Conservation (phyloP, 495 filamentous ascomycete genomes). For the Physcia stellaris region DNA sequence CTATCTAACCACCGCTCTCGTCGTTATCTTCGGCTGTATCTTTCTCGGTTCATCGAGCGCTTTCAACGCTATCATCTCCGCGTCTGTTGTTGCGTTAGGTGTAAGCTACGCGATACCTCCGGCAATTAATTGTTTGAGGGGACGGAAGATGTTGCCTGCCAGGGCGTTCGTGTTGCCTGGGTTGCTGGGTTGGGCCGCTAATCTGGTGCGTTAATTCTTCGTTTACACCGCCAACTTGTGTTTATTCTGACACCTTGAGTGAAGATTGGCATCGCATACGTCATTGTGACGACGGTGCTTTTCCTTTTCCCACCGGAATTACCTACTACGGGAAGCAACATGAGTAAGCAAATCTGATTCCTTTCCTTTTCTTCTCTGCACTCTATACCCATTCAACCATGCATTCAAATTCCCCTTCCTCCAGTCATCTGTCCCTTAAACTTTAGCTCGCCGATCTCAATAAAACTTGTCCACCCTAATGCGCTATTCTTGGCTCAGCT, state of each 20-base stretch:
- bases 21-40: slow-evolving; percentile 57
- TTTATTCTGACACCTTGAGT: neutral
- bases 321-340: slow-evolving; percentile 52
- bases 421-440: neutral
- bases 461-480: slow-evolving; percentile 1
- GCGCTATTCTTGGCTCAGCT: too few species aligned
- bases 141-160: slow-evolving; percentile 47
- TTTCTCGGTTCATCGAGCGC: slow-evolving; percentile 58
- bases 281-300: slow-evolving; percentile 54
- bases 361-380: slow-evolving; percentile 1
- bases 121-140: slow-evolving; percentile 49
- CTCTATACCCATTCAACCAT: slow-evolving; percentile 1
- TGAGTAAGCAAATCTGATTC: too few species aligned
- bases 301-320: slow-evolving; percentile 63
- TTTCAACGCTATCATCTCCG: slow-evolving; percentile 52
- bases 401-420: neutral
- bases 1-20: slow-evolving; percentile 46
- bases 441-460: too few species aligned
- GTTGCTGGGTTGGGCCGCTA: slow-evolving; percentile 38
- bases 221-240: slow-evolving; percentile 1
- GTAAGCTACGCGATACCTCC: slow-evolving; percentile 64
- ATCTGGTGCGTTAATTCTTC: slow-evolving; percentile 20
- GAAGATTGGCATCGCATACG: slow-evolving; percentile 51
- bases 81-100: slow-evolving; percentile 56
- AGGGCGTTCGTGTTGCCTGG: slow-evolving; percentile 47